These are phyloP conservation scores for Quercus suber DNA, from an alignment of 306 rosid species.

Conservation along the genomic window DNA sequence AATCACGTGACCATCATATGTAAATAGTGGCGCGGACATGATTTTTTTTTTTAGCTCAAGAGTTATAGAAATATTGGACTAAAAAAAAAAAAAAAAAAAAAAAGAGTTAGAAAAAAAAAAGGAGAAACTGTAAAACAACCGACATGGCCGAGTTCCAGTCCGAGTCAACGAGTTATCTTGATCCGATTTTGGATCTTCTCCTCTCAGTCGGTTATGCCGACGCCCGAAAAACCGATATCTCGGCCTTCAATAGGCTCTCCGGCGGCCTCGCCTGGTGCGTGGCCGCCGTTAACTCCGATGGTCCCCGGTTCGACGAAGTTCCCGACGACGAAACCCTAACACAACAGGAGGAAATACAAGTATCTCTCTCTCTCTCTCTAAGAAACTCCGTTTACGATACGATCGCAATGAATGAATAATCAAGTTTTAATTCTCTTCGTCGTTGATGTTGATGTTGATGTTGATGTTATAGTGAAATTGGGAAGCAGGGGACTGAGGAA, in stretches of 20 bases:
- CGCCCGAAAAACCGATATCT: constrained; percentile 11
- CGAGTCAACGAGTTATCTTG: constrained; percentile 6
- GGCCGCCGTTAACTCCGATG: constrained; percentile 20
- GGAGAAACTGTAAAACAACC: neutral
- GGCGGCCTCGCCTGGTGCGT: constrained; percentile 41
- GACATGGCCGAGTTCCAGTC: constrained; percentile 26
- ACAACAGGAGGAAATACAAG: constrained; percentile 27
- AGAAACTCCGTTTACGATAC: no score
- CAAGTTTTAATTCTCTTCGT: neutral
- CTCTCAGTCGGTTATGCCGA: constrained; percentile 30
- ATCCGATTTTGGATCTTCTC: constrained; percentile 30
- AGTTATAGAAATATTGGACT: no score
- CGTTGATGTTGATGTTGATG: neutral
- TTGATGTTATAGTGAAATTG: constrained; percentile 27
- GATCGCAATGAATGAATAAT: no score
- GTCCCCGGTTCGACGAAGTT: constrained; percentile 1
- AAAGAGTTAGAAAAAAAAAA: no score
- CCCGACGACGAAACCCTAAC: constrained; percentile 9
- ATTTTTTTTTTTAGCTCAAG: no score
- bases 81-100: no score
- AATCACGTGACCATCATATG: no score
- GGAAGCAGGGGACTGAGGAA: constrained; percentile 33
- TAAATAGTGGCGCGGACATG: no score
- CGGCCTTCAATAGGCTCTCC: constrained; percentile 33
- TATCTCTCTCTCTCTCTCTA: constrained; percentile 11